Base-by-base conservation (phyloP, 2,329 filamentous ascomycete species). In the Volutella citrinella region DNA sequence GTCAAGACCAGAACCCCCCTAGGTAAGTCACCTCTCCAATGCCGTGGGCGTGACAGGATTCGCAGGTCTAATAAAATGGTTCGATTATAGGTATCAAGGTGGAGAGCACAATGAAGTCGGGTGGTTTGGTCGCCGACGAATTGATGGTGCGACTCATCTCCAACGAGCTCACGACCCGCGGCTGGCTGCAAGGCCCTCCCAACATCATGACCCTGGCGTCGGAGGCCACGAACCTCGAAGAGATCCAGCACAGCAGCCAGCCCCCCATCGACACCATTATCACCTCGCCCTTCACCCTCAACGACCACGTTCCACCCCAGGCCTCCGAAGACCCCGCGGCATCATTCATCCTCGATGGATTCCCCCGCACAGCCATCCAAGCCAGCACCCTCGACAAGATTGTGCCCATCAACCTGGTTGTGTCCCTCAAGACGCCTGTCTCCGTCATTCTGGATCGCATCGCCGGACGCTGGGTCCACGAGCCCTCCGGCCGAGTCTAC, bases 311-410 rank as follows among this genome's bases (percentile, higher is more conserved):
- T 40, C 63, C 55, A 40, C 64, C 64, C 19, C 62, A 64, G 34
- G 68, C 72, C 27, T 80, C 82, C 30, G 76, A 93, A 25, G 75
- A 84, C 43, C 85, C 89, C 0, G 69, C 79, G 1, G 88, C 89
- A 8, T 95, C 89, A 1, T 97, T 96, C 61, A 85, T 98, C 45
- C 83, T 98, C 33, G 93, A 98, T 59, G 93, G 93, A 12, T 98
- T 97, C 63, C 93, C 93, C 3, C 84, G 93, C 46, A 98, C 87
- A 7, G 84, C 86, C 1, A 58, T 69, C 4, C 93, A 98, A 64
- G 93, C 90, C 18, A 61, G 67, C 25, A 82, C 82, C 37, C 76
- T 97, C 29, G 89, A 95, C 57, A 67, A 70, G 27, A 73, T 96
- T 20, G 78, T 97, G 19, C 89, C 91, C n/a, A 90, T 98, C 60